Evolutionary conservation across 192 early-diverging fungal species (phyloP).

Genomic region (Lobosporangium transversale): DNA sequence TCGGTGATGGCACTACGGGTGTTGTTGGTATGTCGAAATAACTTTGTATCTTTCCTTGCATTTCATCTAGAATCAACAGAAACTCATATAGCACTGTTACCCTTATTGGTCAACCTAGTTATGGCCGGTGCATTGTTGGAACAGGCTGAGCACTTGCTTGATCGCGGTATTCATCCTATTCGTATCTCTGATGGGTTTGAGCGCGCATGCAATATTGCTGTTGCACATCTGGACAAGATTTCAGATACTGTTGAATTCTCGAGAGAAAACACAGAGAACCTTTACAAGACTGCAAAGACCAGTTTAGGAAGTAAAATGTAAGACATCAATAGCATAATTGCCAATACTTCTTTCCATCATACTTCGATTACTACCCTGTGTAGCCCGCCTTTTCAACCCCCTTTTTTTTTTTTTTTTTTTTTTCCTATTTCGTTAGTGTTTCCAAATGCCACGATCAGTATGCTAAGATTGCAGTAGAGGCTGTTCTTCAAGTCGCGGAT

Average conservation of each 20-base stretch:
- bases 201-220: conserved; percentile 93
- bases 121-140: conserved; percentile 97
- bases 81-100: no score
- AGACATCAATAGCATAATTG: conserved; percentile 3
- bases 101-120: conserved; percentile 61
- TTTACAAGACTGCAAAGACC: conserved; percentile 96
- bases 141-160: conserved; percentile 94
- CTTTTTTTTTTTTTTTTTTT: background rate
- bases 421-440: conserved; percentile 67
- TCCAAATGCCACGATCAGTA: conserved; percentile 99
- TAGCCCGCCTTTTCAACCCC: no score
- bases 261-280: conserved; percentile 82
- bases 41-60: background rate
- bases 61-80: no score
- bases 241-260: conserved; percentile 91
- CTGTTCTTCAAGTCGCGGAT: conserved; percentile 97
- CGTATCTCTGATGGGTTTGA: conserved; percentile 99
- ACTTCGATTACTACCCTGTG: no score
- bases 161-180: conserved; percentile 98
- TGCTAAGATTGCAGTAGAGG: conserved; percentile 97
- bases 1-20: conserved; percentile 99
- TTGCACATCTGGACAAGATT: conserved; percentile 89
- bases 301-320: conserved; percentile 98
- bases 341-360: background rate
- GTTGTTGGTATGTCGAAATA: conserved; percentile 82